Evolutionary conservation across 441 rosid species (phyloP).

Genomic region (Adansonia madagascariensis): DNA sequence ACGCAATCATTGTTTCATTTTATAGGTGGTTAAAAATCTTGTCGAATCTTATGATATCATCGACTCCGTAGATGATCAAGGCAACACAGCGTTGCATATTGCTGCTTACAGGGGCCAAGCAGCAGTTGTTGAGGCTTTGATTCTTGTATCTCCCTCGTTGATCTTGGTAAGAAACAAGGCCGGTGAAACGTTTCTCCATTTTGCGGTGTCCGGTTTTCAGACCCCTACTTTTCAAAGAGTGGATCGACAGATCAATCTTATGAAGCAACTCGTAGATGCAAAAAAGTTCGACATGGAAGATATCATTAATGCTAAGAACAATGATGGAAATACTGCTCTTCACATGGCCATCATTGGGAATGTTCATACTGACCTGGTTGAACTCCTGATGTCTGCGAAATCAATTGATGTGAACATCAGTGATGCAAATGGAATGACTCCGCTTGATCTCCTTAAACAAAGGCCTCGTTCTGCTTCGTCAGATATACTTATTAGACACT

Average conservation of each 20-base stretch:
- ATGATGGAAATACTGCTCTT: slow-evolving; percentile 78
- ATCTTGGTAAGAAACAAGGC: slow-evolving; percentile 57
- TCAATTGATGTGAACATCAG: slow-evolving; percentile 66
- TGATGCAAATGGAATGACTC: slow-evolving; percentile 75
- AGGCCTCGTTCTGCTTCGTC: slow-evolving; percentile 71
- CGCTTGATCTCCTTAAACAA: slow-evolving; percentile 83
- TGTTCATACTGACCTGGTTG: slow-evolving; percentile 68
- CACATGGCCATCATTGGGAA: slow-evolving; percentile 82
- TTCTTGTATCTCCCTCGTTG: slow-evolving; percentile 60
- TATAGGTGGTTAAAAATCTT: slow-evolving; percentile 74
- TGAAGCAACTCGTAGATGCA: slow-evolving; percentile 59
- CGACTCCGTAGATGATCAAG: slow-evolving; percentile 58
- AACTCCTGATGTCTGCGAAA: slow-evolving; percentile 76
- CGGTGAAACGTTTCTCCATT: slow-evolving; percentile 87
- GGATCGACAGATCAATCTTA: slow-evolving; percentile 78
- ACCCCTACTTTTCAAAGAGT: slow-evolving; percentile 72
- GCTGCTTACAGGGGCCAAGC: slow-evolving; percentile 81
- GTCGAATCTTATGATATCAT: slow-evolving; percentile 50
- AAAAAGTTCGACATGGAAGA: slow-evolving; percentile 39
- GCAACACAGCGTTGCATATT: slow-evolving; percentile 79
- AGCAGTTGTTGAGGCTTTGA: slow-evolving; percentile 63
- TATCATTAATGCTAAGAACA: slow-evolving; percentile 65
- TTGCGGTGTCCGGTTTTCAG: slow-evolving; percentile 77
- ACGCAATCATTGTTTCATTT: neutral
- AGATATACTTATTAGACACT: slow-evolving; percentile 65